Evolutionary conservation across 768 basidiomycete species (phyloP).

Genomic region (Fomitopsis pulvina): DNA sequence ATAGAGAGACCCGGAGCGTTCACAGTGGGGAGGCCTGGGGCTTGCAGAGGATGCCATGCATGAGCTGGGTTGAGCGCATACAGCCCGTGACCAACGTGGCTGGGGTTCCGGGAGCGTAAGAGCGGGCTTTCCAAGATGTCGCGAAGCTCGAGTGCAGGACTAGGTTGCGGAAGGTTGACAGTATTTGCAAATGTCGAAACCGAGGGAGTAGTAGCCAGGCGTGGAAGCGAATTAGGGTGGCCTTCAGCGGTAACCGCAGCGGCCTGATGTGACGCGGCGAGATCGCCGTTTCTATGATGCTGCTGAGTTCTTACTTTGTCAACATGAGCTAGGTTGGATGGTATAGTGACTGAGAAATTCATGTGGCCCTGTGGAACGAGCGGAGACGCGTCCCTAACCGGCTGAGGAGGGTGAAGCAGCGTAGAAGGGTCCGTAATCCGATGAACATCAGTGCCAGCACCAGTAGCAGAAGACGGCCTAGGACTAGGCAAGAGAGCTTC

Average conservation of each 20-base stretch:
- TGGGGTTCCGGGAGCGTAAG: constrained; percentile 10
- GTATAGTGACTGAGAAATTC: background rate
- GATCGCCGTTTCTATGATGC: too few relatives aligned
- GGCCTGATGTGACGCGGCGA: too few relatives aligned
- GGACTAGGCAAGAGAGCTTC: constrained; percentile 28
- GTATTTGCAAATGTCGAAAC: too few relatives aligned
- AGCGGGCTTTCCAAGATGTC: constrained; percentile 19
- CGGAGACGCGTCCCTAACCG: constrained; percentile 1
- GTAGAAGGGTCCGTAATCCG: background rate
- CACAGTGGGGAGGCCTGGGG: background rate
- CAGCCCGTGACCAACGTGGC: background rate
- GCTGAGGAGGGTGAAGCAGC: background rate
- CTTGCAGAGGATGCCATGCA: background rate
- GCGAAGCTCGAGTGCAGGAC: constrained; percentile 11
- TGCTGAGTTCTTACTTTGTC: too few relatives aligned
- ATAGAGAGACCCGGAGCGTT: background rate
- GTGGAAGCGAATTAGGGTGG: too few relatives aligned
- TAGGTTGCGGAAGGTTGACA: background rate
- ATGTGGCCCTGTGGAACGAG: background rate
- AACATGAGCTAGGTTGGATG: too few relatives aligned
- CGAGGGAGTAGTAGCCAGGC: too few relatives aligned
- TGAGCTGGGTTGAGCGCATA: background rate
- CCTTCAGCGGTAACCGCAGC: too few relatives aligned
- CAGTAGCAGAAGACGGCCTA: constrained; percentile 9
- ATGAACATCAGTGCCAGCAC: background rate